Percentiles rank a stretch among this genome's conserved stretches.
phyloP scores from a whole-genome alignment of 768 basidiomycete species.

The Termitomyces sp. region DNA sequence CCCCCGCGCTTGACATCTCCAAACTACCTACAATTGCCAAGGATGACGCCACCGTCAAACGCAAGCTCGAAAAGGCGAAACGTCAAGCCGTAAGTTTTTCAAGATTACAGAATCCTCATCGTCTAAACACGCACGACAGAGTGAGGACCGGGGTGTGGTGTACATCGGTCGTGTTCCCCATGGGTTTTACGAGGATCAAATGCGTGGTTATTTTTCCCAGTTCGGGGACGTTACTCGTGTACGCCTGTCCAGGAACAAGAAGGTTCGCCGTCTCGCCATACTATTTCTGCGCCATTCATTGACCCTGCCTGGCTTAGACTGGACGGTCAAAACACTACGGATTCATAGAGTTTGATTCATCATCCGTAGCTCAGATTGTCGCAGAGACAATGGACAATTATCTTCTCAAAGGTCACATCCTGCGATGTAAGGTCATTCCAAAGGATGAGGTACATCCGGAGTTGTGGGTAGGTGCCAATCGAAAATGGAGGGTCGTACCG shows the following conservation, averaged over 20 bases:
- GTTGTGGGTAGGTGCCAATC: slow-evolving; percentile 95
- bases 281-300: not conserved
- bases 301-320: slow-evolving; percentile 44
- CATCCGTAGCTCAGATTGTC: slow-evolving; percentile 88
- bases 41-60: slow-evolving; percentile 76
- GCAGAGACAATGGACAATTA: slow-evolving; percentile 99
- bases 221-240: slow-evolving; percentile 88
- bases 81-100: slow-evolving; percentile 56
- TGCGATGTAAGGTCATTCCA: slow-evolving; percentile 87
- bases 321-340: slow-evolving; percentile 96
- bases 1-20: slow-evolving; percentile 52
- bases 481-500: slow-evolving; percentile 81
- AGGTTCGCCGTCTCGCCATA: slow-evolving; percentile 36
- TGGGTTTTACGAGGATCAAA: slow-evolving; percentile 95
- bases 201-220: slow-evolving; percentile 89
- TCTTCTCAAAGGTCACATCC: slow-evolving; percentile 88
- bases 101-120: not conserved
- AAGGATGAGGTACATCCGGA: slow-evolving; percentile 88
- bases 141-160: slow-evolving; percentile 73
- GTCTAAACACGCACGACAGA: slow-evolving; percentile 16
- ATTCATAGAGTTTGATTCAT: slow-evolving; percentile 91
- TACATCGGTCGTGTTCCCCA: slow-evolving; percentile 91
- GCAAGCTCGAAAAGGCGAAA: slow-evolving; percentile 54
- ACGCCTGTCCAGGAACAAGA: slow-evolving; percentile 90
- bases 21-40: slow-evolving; percentile 85